Evolutionary conservation across 1,284 basidiomycete species (phyloP), one percentile per base, ranked within the genome.

Genomic region (Pseudozyma flocculosa): DNA sequence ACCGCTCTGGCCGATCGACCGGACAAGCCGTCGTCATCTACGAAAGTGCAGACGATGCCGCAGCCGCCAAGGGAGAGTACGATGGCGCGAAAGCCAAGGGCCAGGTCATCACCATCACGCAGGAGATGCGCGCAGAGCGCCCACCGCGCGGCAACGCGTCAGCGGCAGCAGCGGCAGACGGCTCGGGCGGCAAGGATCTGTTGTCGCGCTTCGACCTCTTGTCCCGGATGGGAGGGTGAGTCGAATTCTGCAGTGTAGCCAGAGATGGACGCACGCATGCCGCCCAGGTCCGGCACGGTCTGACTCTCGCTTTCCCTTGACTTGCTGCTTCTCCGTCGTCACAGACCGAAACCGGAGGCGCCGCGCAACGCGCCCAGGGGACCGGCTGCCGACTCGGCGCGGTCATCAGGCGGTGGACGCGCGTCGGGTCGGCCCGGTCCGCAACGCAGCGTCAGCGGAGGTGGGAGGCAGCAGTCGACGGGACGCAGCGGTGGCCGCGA

Each of bases 1-100:
- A 96, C 82, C 87, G 88, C 75, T 93, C 91, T 72, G 93, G 93
- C 68, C 88, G 93, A 75, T 95, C 93, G 43, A 86, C 85, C 24
- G 93, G 93, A 56, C 82, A 85, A 52, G 93, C 90, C 24, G 84
- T 86, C 61, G 82, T 96, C 76, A 83, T 86, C n/a, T 96, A 87
- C 80, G 86, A 89, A 77, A 88, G 85, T 3, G 76, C 84, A 8
- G 83, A 84, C 51, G 88, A 95, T 76, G 93, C 93, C 24, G 85
- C 86, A 46, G 82, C 84, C 61, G 93, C 92, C 43, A 89, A 89
- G 80, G 87, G 87, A 68, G 87, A 90, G 71, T 90, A 89, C 65
- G 85, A 94, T 75, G 91, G 91, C 43, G 88, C 90, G 55, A 84
- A 90, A 63, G 92, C 91, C 30, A 95, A 93, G 82, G 91, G 70